phyloP scores from a whole-genome alignment of 164 flowering plant genomes.

The Chimonanthus salicifolius region DNA sequence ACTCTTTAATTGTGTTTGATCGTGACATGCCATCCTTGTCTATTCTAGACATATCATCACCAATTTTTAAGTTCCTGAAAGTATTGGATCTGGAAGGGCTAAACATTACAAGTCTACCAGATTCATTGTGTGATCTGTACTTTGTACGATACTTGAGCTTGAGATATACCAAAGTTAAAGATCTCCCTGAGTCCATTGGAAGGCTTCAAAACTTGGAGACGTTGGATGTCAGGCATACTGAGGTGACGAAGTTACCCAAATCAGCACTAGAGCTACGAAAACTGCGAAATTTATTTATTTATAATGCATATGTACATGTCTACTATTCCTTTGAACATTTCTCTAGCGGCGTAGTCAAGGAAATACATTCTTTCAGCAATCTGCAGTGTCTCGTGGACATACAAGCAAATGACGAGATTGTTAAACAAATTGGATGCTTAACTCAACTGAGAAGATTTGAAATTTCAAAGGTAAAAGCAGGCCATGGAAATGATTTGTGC shows the following conservation, averaged over 20 bases:
- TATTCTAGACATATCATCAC: neutral
- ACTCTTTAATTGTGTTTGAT: neutral
- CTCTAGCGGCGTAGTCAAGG: too few relatives aligned
- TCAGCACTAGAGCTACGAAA: neutral
- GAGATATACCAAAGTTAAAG: neutral
- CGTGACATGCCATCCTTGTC: neutral
- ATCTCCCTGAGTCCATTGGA: neutral
- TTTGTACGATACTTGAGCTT: neutral
- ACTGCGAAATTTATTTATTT: neutral
- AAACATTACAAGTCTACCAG: neutral
- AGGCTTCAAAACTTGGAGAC: neutral
- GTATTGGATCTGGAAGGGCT: neutral
- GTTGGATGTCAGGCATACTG: neutral
- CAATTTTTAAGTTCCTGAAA: neutral
- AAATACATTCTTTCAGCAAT: too few relatives aligned
- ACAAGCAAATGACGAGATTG: too few relatives aligned
- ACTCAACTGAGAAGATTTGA: neutral
- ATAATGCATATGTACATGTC: neutral
- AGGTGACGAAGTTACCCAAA: neutral
- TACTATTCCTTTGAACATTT: neutral
- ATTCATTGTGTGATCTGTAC: neutral
- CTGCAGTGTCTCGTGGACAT: neutral
- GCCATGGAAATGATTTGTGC: neutral
- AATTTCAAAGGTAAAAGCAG: neutral
- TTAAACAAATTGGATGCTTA: neutral